Conservation (phyloP, 2,329 filamentous ascomycete genomes). For the Ophiostoma tasmaniense region DNA sequence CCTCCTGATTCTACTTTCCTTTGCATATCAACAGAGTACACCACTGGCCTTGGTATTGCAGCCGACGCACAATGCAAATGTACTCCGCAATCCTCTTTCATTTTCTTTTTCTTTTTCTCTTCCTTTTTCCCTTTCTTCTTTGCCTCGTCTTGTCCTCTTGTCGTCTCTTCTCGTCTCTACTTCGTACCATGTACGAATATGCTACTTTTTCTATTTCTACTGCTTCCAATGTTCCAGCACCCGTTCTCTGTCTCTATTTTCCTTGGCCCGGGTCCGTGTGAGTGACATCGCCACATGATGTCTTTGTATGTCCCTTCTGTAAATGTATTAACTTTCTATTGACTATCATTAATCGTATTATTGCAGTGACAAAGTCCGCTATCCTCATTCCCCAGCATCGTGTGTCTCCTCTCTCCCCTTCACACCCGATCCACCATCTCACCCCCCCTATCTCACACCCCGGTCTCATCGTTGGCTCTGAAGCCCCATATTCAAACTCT, state of each 20-base stretch:
- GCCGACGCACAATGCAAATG: neutral
- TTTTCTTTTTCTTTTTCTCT: neutral
- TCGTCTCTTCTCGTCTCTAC: too few species aligned
- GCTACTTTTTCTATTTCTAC: constrained; percentile 1
- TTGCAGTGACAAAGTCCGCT: too few species aligned
- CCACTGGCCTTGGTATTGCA: neutral
- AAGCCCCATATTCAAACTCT: constrained; percentile 6
- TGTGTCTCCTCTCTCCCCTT: neutral
- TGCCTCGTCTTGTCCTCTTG: neutral
- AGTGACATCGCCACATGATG: constrained; percentile 5
- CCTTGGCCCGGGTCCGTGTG: neutral
- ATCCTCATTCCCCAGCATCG: neutral
- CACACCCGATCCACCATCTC: neutral
- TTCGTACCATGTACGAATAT: too few species aligned
- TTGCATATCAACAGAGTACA: neutral
- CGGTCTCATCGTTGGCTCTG: neutral
- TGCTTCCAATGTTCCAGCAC: neutral
- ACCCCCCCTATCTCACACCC: constrained; percentile 7
- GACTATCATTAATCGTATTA: too few species aligned
- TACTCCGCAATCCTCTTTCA: neutral
- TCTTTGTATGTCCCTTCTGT: neutral
- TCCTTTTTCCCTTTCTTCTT: neutral
- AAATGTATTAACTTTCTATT: neutral
- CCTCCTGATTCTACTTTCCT: neutral
- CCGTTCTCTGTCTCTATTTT: neutral